Base-by-base conservation (phyloP, 2,329 filamentous ascomycete species). In the Conoideocrella luteorostrata region DNA sequence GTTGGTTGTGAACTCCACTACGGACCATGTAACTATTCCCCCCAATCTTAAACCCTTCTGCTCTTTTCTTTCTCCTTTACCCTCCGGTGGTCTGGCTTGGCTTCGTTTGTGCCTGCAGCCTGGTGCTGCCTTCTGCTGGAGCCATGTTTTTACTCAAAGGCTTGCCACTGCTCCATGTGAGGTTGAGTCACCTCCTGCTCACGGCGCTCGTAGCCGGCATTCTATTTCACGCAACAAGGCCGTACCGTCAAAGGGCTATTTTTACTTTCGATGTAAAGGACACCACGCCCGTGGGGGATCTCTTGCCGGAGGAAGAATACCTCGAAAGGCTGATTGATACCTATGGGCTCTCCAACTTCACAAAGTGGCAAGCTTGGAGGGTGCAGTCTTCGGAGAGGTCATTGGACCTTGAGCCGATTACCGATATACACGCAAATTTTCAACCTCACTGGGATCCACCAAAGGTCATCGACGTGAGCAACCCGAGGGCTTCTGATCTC, bases 351-450 rank as follows among this genome's bases (percentile, higher is more conserved):
- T 58, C 60, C 5, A 56, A 61, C 9, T 48, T 59, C 30, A 59
- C 60, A 2, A 53, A 54, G 15, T 66, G 63, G 63, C 52, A 56
- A 30, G 57, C 59, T 3, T 64, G 61, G 61, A 56, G 55, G 48
- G 51, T 65, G n/a, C 53, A 54, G 10, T 54, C 53, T 4, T 51
- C 53, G 22, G 57, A 56, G 46, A 53, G 60, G 47, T 49, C 51
- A 43, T 52, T 55, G 20, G 52, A 56, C 23, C 49, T 51, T 39
- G 50, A 49, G 15, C 53, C 60, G 3, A 42, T 63, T 4, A 63
- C 61, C 6, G 50, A 56, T 21, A 51, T 65, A 4, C 48, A 58
- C 24, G 43, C 53, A 23, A 53, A 61, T 30, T 65, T 66, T 43
- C 56, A 56, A 36, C 56, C 57, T 28, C 56, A 57, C 12, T 45